Conservation (phyloP, 1,284 basidiomycete species). For the Trichosporon asahii region DNA sequence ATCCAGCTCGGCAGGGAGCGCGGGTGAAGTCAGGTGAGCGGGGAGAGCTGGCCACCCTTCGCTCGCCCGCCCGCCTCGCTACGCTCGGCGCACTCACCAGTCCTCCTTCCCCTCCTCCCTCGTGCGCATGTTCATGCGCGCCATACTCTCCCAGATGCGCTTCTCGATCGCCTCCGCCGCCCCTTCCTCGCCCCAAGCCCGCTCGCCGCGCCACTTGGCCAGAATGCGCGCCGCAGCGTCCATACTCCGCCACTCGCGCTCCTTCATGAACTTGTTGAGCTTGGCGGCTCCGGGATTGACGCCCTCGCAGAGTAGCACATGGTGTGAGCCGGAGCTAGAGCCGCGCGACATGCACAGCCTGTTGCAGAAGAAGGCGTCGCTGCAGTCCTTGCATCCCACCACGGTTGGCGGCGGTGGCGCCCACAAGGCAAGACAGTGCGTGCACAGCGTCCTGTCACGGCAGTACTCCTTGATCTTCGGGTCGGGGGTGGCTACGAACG, state of each 20-base stretch:
- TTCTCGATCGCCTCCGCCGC: constrained; percentile 29
- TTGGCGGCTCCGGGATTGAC: constrained; percentile 66
- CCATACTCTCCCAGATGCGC: constrained; percentile 44
- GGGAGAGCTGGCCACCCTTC: too few species aligned
- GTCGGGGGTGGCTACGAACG: constrained; percentile 50
- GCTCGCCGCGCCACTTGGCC: constrained; percentile 61
- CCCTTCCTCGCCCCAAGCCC: constrained; percentile 55
- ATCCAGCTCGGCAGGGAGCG: too few species aligned
- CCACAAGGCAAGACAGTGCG: constrained; percentile 41
- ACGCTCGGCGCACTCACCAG: constrained; percentile 33
- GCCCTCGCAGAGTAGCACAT: constrained; percentile 68
- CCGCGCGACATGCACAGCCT: constrained; percentile 62
- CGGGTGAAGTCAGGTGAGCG: too few species aligned
- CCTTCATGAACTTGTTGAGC: constrained; percentile 62
- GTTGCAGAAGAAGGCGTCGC: constrained; percentile 68
- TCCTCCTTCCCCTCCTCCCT: constrained; percentile 42
- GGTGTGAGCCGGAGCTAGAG: constrained; percentile 57
- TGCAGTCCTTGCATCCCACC: constrained; percentile 35
- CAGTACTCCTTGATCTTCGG: constrained; percentile 31
- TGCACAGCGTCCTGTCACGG: constrained; percentile 32
- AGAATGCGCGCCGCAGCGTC: constrained; percentile 67
- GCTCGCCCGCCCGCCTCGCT: too few species aligned
- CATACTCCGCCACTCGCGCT: constrained; percentile 67
- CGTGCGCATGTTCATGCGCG: constrained; percentile 39
- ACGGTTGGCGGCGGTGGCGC: constrained; percentile 28